A percentile compares a stretch with the other conserved stretches of the same genome.
These are phyloP conservation scores for Mangifera indica DNA, from an alignment of 345 rosid species.

Conservation along the genomic window DNA sequence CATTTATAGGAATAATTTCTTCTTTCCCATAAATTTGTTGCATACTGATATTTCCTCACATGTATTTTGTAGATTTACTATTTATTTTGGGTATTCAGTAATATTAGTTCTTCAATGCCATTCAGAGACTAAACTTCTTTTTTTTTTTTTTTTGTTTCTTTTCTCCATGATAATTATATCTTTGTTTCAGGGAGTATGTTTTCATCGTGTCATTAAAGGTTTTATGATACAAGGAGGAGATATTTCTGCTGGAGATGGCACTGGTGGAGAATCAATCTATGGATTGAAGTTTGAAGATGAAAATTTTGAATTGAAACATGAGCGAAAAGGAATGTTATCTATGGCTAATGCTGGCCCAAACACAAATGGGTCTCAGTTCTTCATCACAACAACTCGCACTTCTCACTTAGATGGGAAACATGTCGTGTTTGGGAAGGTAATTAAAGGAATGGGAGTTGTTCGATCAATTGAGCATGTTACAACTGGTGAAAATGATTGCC, in stretches of 20 bases:
- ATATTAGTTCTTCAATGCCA: background rate
- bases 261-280: slow-evolving; percentile 92
- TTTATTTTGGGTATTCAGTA: background rate
- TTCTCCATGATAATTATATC: slow-evolving; percentile 4
- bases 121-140: background rate
- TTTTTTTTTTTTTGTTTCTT: background rate
- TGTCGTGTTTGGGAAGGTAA: slow-evolving; percentile 85
- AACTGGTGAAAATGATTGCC: slow-evolving; percentile 51
- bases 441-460: slow-evolving; percentile 93
- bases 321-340: slow-evolving; percentile 90
- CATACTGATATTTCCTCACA: no score
- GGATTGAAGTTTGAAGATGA: slow-evolving; percentile 92
- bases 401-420: slow-evolving; percentile 91
- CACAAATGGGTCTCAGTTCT: slow-evolving; percentile 95
- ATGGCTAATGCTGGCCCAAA: slow-evolving; percentile 88
- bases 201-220: slow-evolving; percentile 82
- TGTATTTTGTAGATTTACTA: background rate
- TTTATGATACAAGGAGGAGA: slow-evolving; percentile 97
- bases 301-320: slow-evolving; percentile 83
- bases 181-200: slow-evolving; percentile 64
- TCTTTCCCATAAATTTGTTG: no score
- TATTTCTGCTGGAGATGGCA: slow-evolving; percentile 84
- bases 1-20: no score
- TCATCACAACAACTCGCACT: slow-evolving; percentile 81
- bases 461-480: slow-evolving; percentile 76